These are phyloP conservation scores for Suillus weaverae DNA, from an alignment of 768 basidiomycete species.

Conservation along the genomic window DNA sequence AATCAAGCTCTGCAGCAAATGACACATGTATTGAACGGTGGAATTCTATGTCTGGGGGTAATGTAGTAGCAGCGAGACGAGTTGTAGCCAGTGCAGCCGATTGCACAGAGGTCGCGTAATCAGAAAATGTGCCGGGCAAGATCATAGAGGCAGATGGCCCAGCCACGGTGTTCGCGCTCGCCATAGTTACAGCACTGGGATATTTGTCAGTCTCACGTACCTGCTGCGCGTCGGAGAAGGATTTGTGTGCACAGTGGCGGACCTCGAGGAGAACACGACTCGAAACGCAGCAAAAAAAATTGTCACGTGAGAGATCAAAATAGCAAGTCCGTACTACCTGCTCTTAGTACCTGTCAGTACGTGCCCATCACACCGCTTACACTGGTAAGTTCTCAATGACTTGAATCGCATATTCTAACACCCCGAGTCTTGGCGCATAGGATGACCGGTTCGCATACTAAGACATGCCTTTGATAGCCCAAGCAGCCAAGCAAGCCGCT, in stretches of 20 bases:
- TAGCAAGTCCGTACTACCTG: too few species aligned
- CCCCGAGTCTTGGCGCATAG: not conserved
- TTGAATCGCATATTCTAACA: not conserved
- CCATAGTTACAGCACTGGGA: not conserved
- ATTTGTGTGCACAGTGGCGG: not conserved
- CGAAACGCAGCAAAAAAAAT: not conserved
- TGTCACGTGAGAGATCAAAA: constrained; percentile 2
- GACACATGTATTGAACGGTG: constrained; percentile 81
- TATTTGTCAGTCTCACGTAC: not conserved
- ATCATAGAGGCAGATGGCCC: constrained; percentile 7
- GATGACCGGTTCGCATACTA: not conserved
- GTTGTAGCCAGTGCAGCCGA: constrained; percentile 62
- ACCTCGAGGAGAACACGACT: not conserved
- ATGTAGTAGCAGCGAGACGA: constrained; percentile 50
- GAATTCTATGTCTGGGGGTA: constrained; percentile 81
- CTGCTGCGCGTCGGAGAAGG: not conserved
- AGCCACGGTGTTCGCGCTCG: not conserved
- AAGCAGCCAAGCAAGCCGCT: not conserved
- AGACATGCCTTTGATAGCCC: not conserved
- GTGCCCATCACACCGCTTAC: not conserved
- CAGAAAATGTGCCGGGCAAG: constrained; percentile 42
- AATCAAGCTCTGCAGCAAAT: constrained; percentile 71
- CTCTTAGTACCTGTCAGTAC: not conserved
- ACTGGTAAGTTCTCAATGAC: not conserved
- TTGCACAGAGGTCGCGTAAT: constrained; percentile 60